Conservation (phyloP, 2,329 filamentous ascomycete genomes). For the Metarhizium anisopliae region DNA sequence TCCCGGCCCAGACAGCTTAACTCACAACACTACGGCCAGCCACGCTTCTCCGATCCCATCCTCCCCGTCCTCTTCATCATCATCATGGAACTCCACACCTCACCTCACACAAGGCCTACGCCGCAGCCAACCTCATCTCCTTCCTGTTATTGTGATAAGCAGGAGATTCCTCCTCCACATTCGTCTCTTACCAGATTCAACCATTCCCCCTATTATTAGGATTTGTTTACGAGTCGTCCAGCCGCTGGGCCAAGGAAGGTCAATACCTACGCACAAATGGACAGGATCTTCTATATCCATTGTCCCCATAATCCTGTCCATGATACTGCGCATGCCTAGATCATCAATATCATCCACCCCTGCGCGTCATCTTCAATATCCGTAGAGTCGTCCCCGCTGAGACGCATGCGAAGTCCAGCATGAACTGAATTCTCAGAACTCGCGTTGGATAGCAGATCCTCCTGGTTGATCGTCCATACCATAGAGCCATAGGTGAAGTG, state of each 20-base stretch:
- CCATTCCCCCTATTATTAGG: conserved; percentile 66
- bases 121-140: conserved; percentile 68
- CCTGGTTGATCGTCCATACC: conserved; percentile 58
- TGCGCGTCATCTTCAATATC: conserved; percentile 73
- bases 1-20: too few relatives aligned
- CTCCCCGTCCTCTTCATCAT: conserved; percentile 34
- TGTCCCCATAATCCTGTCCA: conserved; percentile 58
- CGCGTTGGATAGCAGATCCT: conserved; percentile 62
- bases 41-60: conserved; percentile 16
- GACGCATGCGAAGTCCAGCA: conserved; percentile 70
- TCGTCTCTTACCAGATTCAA: conserved; percentile 73
- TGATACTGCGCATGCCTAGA: conserved; percentile 61
- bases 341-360: conserved; percentile 89
- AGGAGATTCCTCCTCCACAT: conserved; percentile 78
- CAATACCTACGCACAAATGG: conserved; percentile 47
- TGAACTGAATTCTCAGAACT: conserved; percentile 61
- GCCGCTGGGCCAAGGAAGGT: conserved; percentile 60
- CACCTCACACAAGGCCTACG: conserved; percentile 79
- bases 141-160: conserved; percentile 72
- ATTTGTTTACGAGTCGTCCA: conserved; percentile 82
- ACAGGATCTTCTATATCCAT: conserved; percentile 71
- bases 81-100: conserved; percentile 69
- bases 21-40: too few relatives aligned
- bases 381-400: conserved; percentile 54
- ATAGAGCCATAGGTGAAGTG: conserved; percentile 82